A percentile compares a stretch with the other conserved stretches of the same genome.
Evolutionary conservation across 2,329 filamentous ascomycete genomes (phyloP).

Genomic region (Colletotrichum brevisporum): DNA sequence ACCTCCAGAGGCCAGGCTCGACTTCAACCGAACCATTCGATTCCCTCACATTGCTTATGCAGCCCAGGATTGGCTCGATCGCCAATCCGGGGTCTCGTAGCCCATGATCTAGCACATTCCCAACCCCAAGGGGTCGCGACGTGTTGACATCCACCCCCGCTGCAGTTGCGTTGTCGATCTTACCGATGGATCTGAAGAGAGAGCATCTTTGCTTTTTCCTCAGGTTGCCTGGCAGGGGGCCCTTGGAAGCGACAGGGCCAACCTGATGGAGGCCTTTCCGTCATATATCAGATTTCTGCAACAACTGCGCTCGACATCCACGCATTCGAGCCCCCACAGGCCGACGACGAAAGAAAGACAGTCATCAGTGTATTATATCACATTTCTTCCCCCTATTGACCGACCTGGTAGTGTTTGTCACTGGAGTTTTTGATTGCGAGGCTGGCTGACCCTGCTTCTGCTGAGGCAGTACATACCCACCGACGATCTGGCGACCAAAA

Average conservation of each 20-base stretch:
- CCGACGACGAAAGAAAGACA: conserved; percentile 12
- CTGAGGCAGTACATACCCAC: conserved; percentile 4
- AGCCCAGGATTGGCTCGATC: conserved; percentile 25
- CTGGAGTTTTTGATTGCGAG: background rate
- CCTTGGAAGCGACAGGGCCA: conserved; percentile 8
- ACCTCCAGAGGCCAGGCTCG: background rate
- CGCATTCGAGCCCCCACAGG: conserved; percentile 17
- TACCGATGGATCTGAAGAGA: conserved; percentile 7
- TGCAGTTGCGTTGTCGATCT: conserved; percentile 14
- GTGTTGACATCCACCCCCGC: conserved; percentile 12
- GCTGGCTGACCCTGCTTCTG: conserved; percentile 2
- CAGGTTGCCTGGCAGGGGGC: background rate
- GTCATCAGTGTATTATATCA: background rate
- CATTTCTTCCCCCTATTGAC: background rate
- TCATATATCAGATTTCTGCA: conserved; percentile 30
- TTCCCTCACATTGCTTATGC: conserved; percentile 10
- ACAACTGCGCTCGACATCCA: conserved; percentile 18
- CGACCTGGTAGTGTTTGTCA: conserved; percentile 5
- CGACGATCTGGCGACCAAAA: conserved; percentile 1
- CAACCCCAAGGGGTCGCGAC: background rate
- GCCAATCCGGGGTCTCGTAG: conserved; percentile 14
- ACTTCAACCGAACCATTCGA: background rate
- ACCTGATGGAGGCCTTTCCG: conserved; percentile 18
- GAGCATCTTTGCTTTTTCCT: conserved; percentile 27
- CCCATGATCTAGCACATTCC: conserved; percentile 4